Percentiles rank a stretch among this genome's conserved stretches.
These are phyloP conservation scores for Apiospora pterosperma DNA, from an alignment of 2,329 filamentous ascomycete genomes.

Conservation along the genomic window DNA sequence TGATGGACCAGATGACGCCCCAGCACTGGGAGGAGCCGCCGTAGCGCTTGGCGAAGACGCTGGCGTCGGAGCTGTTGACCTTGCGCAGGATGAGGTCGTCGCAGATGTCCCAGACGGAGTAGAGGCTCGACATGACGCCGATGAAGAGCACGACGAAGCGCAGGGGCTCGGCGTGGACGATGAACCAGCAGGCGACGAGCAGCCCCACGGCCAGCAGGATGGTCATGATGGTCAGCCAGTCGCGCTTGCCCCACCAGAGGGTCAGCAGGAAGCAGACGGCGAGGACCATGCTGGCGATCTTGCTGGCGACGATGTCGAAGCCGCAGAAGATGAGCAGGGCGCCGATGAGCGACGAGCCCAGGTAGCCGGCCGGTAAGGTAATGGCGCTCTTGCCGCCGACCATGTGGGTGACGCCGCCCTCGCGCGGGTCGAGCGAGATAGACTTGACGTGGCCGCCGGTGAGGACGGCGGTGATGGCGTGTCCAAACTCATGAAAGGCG, in stretches of 20 bases:
- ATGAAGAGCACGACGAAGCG: slow-evolving; percentile 76
- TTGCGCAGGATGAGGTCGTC: slow-evolving; percentile 78
- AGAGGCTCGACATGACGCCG: slow-evolving; percentile 76
- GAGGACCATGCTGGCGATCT: slow-evolving; percentile 71
- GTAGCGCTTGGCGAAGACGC: slow-evolving; percentile 74
- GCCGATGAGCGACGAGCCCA: slow-evolving; percentile 74
- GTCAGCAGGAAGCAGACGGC: slow-evolving; percentile 75
- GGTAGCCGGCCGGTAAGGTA: slow-evolving; percentile 73
- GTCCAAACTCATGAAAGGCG: slow-evolving; percentile 71
- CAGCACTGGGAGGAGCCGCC: slow-evolving; percentile 78
- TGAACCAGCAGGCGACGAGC: slow-evolving; percentile 75
- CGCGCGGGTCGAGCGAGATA: slow-evolving; percentile 70
- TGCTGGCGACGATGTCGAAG: slow-evolving; percentile 78
- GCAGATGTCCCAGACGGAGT: slow-evolving; percentile 83
- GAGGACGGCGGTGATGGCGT: slow-evolving; percentile 68
- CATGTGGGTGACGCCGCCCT: slow-evolving; percentile 78
- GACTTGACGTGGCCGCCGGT: slow-evolving; percentile 73
- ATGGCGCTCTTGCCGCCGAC: slow-evolving; percentile 66
- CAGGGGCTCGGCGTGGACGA: slow-evolving; percentile 69
- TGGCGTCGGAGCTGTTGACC: slow-evolving; percentile 76
- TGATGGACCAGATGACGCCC: slow-evolving; percentile 74
- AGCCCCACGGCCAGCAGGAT: slow-evolving; percentile 67
- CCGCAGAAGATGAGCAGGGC: slow-evolving; percentile 76
- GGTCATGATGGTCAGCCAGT: slow-evolving; percentile 74
- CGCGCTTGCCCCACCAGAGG: slow-evolving; percentile 75